phyloP scores from a whole-genome alignment of 176 grass and related monocot genomes.

The Oryza meyeriana region DNA sequence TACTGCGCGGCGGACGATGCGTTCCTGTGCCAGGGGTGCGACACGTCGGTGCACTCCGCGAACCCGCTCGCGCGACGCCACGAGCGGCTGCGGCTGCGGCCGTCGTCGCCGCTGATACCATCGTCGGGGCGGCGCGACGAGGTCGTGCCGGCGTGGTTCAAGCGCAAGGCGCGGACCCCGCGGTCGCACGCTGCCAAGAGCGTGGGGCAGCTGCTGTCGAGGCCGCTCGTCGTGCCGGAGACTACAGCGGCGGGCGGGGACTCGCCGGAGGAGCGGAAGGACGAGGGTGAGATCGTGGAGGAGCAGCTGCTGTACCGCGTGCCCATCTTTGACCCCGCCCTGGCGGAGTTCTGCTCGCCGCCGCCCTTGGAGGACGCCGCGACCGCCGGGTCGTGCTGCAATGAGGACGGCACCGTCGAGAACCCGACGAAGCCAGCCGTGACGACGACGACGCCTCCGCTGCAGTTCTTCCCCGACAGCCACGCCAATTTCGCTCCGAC shows the following conservation, averaged over 20 bases:
- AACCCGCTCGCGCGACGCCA: conserved; percentile 79
- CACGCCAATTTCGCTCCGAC: conserved; percentile 48
- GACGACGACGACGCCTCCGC: not conserved
- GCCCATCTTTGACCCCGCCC: conserved; percentile 59
- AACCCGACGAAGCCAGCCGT: conserved; percentile 14
- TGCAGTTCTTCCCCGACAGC: conserved; percentile 17
- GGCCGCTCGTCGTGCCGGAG: conserved; percentile 52
- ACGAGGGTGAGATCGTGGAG: conserved; percentile 39
- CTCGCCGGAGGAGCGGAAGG: conserved; percentile 36
- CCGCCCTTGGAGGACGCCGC: conserved; percentile 40
- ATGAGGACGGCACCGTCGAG: conserved; percentile 22
- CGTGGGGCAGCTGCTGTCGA: conserved; percentile 16
- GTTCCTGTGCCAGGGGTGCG: conserved; percentile 89
- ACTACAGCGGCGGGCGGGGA: not conserved
- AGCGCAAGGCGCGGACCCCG: conserved; percentile 80
- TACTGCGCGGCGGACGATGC: conserved; percentile 89
- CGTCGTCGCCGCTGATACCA: not conserved
- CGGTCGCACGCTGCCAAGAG: conserved; percentile 29
- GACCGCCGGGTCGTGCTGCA: conserved; percentile 8
- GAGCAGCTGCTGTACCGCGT: conserved; percentile 73
- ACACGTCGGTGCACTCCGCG: conserved; percentile 82
- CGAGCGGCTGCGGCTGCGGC: conserved; percentile 59
- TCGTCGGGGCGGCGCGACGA: conserved; percentile 23
- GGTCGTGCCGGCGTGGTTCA: conserved; percentile 64
- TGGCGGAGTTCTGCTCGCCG: conserved; percentile 69